Conservation (phyloP, 352 stramenopile genomes). For the Phytophthora pinifolia region DNA sequence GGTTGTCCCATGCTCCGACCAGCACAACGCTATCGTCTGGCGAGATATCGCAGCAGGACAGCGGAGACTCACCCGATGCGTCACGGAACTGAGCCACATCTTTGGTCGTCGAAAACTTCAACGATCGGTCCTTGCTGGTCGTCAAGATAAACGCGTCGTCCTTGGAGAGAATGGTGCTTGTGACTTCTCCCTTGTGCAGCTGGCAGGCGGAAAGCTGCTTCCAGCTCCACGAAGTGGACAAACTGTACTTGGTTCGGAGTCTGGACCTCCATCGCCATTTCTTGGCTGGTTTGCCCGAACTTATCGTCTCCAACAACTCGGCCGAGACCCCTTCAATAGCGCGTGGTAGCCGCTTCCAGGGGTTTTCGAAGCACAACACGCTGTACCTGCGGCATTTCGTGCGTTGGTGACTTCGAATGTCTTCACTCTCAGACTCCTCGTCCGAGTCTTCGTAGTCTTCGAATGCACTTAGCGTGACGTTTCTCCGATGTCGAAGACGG, state of each 20-base stretch:
- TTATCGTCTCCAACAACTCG: slow-evolving; percentile 36
- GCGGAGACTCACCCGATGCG: slow-evolving; percentile 33
- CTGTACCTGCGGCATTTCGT: slow-evolving; percentile 24
- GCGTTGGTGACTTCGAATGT: not conserved
- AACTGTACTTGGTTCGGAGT: slow-evolving; percentile 35
- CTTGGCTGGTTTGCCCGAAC: slow-evolving; percentile 39
- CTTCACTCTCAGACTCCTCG: slow-evolving; percentile 25
- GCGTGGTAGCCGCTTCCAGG: slow-evolving; percentile 36
- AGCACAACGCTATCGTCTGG: slow-evolving; percentile 62
- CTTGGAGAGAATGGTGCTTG: slow-evolving; percentile 56
- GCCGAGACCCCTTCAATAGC: slow-evolving; percentile 36
- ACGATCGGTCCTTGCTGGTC: slow-evolving; percentile 65
- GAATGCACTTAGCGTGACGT: slow-evolving; percentile 31
- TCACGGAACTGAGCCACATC: slow-evolving; percentile 33
- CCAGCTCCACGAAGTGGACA: slow-evolving; percentile 48
- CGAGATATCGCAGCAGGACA: slow-evolving; percentile 76
- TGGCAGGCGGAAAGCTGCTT: slow-evolving; percentile 37
- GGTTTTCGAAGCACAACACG: slow-evolving; percentile 48
- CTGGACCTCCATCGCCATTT: slow-evolving; percentile 58
- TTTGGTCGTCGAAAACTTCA: slow-evolving; percentile 50
- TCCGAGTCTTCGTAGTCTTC: slow-evolving; percentile 39
- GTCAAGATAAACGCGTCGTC: slow-evolving; percentile 55
- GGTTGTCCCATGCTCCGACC: slow-evolving; percentile 74
- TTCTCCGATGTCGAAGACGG: slow-evolving; percentile 19
- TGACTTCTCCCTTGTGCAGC: slow-evolving; percentile 66